Evolutionary conservation across 805 yeast genomes (phyloP).

Genomic region (Lipomyces anomalus): DNA sequence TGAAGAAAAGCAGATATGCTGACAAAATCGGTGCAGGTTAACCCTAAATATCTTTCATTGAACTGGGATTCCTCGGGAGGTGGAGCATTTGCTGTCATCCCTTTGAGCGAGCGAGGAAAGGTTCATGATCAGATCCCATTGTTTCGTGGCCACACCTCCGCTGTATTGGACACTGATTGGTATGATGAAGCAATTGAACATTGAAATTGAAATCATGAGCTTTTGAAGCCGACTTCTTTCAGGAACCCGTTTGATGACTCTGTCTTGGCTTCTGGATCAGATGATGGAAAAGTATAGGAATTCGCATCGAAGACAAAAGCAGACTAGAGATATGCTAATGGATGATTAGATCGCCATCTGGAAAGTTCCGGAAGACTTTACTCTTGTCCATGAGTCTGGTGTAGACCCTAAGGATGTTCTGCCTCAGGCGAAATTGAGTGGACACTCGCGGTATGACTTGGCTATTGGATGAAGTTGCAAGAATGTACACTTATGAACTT

Average conservation of each 20-base stretch:
- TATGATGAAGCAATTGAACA: too few relatives aligned
- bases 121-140: constrained; percentile 89
- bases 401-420: constrained; percentile 61
- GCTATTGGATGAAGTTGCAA: too few relatives aligned
- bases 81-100: constrained; percentile 94
- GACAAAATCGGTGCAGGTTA: constrained; percentile 43
- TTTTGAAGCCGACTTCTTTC: too few relatives aligned
- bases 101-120: constrained; percentile 79
- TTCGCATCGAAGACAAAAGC: background rate
- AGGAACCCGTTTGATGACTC: constrained; percentile 83
- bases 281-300: constrained; percentile 65
- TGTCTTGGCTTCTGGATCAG: constrained; percentile 72
- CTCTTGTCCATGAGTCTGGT: constrained; percentile 49
- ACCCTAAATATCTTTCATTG: constrained; percentile 78
- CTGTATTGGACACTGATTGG: constrained; percentile 92
- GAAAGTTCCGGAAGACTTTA: constrained; percentile 79
- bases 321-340: constrained; percentile 31
- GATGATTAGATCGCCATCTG: constrained; percentile 57
- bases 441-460: constrained; percentile 55
- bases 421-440: constrained; percentile 65
- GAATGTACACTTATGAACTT: too few relatives aligned
- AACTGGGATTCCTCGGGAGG: constrained; percentile 96
- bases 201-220: too few relatives aligned
- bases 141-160: constrained; percentile 92
- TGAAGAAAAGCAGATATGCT: constrained; percentile 1